Evolutionary conservation across 2,329 filamentous ascomycete genomes (phyloP), one percentile per base, ranked within the genome.

Genomic region (Madurella fahalii): DNA sequence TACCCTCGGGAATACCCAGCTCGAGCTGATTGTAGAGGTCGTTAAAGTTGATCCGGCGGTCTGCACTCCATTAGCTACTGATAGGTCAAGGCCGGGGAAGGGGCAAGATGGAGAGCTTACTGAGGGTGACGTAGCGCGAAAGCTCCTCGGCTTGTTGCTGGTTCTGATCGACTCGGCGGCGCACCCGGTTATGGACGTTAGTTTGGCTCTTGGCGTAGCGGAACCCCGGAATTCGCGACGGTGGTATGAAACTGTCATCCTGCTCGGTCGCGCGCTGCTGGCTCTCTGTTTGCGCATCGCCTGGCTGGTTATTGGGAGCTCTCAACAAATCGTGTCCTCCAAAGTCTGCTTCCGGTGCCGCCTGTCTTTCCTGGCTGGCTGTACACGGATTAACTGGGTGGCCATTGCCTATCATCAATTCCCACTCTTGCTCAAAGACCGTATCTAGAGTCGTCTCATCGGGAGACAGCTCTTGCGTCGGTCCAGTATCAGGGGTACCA

Each of bases 341-440:
- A 37, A 37, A 37, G 9, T 37, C 34, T 4, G 34, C 9, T 37
- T 54, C 34, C 42, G 41, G 40, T 16, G 30, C 9, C 18, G 41
- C 17, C 31, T 37, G 30, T 25, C 32, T 31, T 18, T 32, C 44
- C 40, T 34, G 40, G n/a, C 43, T 51, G n/a, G 31, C 56, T 60
- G 56, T 40, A 46, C 50, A 46, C 51, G 53, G 25, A 60, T 60
- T 57, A 60, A 60, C 52, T 34, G 53, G 52, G 43, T 56, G 59
- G 40, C 49, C 47, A 32, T 47, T 12, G 56, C 20, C 31, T 50
- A 43, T 16, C 31, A 32, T 32, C 20, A 45, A 20, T 34, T 58
- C 50, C 53, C 55, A 55, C 40, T 16, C 41, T 43, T 17, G 11
- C 20, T 43, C n/a, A 43, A 20, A 17, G 41, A 25, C 40, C 25